Percentiles rank a stretch among this genome's conserved stretches.
Evolutionary conservation across 768 basidiomycete genomes (phyloP).

Genomic region (Pulveroboletus sp.): DNA sequence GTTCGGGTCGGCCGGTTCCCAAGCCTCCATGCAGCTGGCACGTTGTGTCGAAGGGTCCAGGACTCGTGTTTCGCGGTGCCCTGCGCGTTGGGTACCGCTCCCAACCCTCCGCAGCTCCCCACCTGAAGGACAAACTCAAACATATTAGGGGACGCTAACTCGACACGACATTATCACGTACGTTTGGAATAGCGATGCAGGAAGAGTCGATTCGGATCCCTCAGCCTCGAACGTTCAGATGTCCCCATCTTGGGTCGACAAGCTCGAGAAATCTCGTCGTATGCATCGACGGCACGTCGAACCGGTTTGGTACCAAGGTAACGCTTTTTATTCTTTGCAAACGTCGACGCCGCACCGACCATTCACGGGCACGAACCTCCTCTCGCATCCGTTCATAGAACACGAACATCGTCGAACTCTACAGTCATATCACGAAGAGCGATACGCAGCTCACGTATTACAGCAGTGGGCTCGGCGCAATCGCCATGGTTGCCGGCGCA

Average conservation of each 20-base stretch:
- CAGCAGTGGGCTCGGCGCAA: constrained; percentile 38
- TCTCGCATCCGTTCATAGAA: constrained; percentile 24
- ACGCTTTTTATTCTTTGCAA: not conserved
- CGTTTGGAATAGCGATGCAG: constrained; percentile 5
- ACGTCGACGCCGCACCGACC: not conserved
- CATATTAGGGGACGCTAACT: too few species aligned
- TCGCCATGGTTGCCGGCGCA: constrained; percentile 21
- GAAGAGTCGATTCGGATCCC: not conserved
- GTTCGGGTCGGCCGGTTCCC: not conserved
- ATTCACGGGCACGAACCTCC: not conserved
- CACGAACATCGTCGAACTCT: constrained; percentile 40
- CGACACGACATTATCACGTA: not conserved
- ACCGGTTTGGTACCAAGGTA: constrained; percentile 35
- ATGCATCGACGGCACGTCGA: constrained; percentile 40
- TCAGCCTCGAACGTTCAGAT: not conserved
- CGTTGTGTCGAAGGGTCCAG: constrained; percentile 4
- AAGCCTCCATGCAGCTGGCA: constrained; percentile 1
- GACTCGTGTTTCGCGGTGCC: constrained; percentile 9
- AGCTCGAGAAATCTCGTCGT: constrained; percentile 23
- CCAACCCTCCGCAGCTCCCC: not conserved
- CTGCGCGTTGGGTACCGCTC: not conserved
- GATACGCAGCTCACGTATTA: constrained; percentile 37
- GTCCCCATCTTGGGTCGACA: not conserved
- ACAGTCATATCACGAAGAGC: constrained; percentile 33
- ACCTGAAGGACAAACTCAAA: too few species aligned